Percentiles rank a stretch among this genome's conserved stretches.
phyloP scores from a whole-genome alignment of 495 filamentous ascomycete species.

The Xylaria acuta region DNA sequence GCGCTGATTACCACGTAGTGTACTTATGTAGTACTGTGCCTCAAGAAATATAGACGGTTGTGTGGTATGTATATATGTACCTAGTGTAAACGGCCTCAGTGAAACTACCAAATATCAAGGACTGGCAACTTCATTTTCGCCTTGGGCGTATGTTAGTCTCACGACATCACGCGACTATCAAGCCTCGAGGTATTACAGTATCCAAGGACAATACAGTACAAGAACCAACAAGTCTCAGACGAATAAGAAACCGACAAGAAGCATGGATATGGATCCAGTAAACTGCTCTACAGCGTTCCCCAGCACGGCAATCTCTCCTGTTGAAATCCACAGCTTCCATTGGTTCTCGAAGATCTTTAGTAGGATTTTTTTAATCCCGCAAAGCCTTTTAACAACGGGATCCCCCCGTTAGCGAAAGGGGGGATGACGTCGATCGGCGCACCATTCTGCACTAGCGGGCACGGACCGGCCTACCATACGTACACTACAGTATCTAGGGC shows the following conservation, averaged over 20 bases:
- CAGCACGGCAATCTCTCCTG: neutral
- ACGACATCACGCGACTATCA: neutral
- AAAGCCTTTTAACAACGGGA: neutral
- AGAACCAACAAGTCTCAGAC: neutral
- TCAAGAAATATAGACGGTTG: neutral
- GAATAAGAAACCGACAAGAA: neutral
- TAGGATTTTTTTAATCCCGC: neutral
- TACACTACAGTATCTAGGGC: neutral
- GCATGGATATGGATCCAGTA: neutral
- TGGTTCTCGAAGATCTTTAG: neutral
- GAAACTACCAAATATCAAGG: neutral
- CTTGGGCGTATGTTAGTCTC: neutral
- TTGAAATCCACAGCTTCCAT: neutral
- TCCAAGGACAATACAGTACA: neutral
- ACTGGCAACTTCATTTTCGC: neutral
- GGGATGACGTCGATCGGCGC: conserved; percentile 17
- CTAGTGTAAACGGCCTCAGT: no score
- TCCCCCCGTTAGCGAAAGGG: neutral
- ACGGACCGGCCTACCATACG: neutral
- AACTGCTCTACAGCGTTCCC: neutral
- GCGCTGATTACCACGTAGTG: neutral
- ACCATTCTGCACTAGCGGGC: neutral
- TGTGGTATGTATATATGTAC: neutral
- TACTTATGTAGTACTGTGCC: no score
- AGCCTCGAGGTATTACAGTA: neutral